These are phyloP conservation scores for Rhizopogon rudus DNA, from an alignment of 768 basidiomycete genomes.

Conservation along the genomic window DNA sequence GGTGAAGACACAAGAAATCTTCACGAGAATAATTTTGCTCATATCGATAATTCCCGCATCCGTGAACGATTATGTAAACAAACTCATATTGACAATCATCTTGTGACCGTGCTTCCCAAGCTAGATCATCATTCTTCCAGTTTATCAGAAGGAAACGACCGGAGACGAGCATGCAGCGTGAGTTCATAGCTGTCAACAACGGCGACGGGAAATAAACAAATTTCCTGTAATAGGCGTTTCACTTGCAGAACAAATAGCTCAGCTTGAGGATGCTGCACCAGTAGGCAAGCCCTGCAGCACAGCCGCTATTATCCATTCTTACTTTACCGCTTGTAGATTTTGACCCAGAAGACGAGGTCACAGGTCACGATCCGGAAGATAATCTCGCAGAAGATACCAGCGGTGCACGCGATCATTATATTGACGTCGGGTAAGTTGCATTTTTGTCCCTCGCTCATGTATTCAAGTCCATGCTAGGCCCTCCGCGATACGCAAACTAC, in stretches of 20 bases:
- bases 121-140: too few species aligned
- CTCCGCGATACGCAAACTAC: constrained; percentile 61
- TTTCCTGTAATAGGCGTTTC: constrained; percentile 38
- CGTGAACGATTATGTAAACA: constrained; percentile 6
- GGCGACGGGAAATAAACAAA: constrained; percentile 1
- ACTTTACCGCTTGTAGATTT: constrained; percentile 41
- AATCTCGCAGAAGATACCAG: constrained; percentile 23
- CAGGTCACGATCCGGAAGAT: constrained; percentile 40
- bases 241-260: constrained; percentile 76
- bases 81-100: not conserved
- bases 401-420: constrained; percentile 68
- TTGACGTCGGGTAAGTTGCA: constrained; percentile 70
- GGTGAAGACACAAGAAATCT: constrained; percentile 23
- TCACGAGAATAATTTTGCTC: constrained; percentile 11
- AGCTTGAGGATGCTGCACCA: constrained; percentile 69
- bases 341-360: constrained; percentile 66
- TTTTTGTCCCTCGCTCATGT: constrained; percentile 1
- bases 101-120: too few species aligned
- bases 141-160: too few species aligned
- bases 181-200: constrained; percentile 8
- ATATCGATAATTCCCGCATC: constrained; percentile 31
- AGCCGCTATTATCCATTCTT: constrained; percentile 1
- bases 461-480: constrained; percentile 38
- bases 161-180: constrained; percentile 20
- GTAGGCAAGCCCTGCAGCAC: constrained; percentile 43